Base-by-base conservation (phyloP, 495 filamentous ascomycete genomes). In the Aspergillus panamensis region DNA sequence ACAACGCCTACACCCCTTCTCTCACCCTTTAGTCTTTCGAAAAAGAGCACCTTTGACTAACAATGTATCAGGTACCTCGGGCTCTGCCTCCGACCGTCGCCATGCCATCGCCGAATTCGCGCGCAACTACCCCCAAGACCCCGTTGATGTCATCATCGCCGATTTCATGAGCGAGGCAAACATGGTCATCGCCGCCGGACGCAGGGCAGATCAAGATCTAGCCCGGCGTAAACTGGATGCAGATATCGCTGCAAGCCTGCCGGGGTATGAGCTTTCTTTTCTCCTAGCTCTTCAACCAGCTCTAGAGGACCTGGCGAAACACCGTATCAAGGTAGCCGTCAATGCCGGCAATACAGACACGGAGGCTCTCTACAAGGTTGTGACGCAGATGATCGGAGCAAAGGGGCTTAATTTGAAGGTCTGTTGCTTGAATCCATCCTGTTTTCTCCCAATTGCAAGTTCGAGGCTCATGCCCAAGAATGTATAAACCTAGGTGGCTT, bases 161-260 rank as follows among this genome's bases (percentile, higher is more conserved):
- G 82, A 84, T 62, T 83, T 78, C 69, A 80, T 84, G 80, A 77
- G 72, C 53, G 81, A 84, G 59, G 75, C 71, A 35, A 82, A 82
- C 55, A 82, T 83, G 80, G 74, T 76, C 17, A 70, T 71, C 8
- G 61, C 48, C 13, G 65, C 77, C n/a, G 75, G 70, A 40, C 67
- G 69, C 16, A 77, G 79, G 45, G 67, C 73, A 44, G 70, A 77
- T 49, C 61, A 69, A 50, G 61, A 66, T 25, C 55, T 58, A 29
- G 40, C 52, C 6, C 51, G 42, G 30, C 43, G 20, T 6, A 47
- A 42, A 7, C 33, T 31, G 20, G 19, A 20, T 31, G 17, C 44
- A 16, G 37, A 16, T 20, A 5, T 2, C 33, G 14, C 55, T 3
- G 47, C 47, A 20, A 37, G 47, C 16, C 51, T 62, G 7, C 73